These are phyloP conservation scores for Stachybotrys chlorohalonatus DNA, from an alignment of 2,329 filamentous ascomycete species.

Conservation along the genomic window DNA sequence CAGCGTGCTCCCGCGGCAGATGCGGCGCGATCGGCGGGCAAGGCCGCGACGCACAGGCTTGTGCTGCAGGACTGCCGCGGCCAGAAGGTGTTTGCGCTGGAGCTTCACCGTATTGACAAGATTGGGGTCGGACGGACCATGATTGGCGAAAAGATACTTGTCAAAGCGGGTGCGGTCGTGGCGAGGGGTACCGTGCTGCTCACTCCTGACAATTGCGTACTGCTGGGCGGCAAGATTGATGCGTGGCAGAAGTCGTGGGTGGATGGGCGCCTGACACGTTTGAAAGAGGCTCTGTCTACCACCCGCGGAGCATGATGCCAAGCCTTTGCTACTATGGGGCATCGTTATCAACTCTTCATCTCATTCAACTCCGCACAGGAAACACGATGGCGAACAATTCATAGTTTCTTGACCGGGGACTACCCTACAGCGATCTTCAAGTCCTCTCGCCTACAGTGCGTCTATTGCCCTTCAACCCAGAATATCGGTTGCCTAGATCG, in stretches of 20 bases:
- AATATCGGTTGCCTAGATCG: background rate
- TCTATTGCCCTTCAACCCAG: background rate
- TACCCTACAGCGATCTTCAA: background rate
- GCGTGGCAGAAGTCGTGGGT: slow-evolving; percentile 70
- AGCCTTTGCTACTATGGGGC: background rate
- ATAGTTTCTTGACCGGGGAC: background rate
- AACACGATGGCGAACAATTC: background rate
- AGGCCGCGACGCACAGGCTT: slow-evolving; percentile 63
- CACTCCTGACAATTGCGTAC: slow-evolving; percentile 54
- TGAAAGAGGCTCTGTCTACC: slow-evolving; percentile 48
- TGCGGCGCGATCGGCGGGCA: slow-evolving; percentile 15
- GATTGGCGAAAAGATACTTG: slow-evolving; percentile 75
- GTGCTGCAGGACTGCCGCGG: slow-evolving; percentile 74
- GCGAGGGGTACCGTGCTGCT: slow-evolving; percentile 73
- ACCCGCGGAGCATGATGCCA: background rate
- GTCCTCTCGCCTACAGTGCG: background rate
- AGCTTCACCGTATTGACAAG: slow-evolving; percentile 57
- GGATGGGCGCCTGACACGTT: slow-evolving; percentile 56
- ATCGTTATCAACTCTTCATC: too few species aligned
- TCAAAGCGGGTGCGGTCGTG: slow-evolving; percentile 56
- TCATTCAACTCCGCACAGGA: background rate
- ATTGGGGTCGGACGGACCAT: slow-evolving; percentile 54
- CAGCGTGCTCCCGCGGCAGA: slow-evolving; percentile 6
- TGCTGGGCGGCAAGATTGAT: slow-evolving; percentile 86
- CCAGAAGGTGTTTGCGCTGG: slow-evolving; percentile 60